Conservation (phyloP, 352 stramenopile genomes). For the Phytopythium sindhum region DNA sequence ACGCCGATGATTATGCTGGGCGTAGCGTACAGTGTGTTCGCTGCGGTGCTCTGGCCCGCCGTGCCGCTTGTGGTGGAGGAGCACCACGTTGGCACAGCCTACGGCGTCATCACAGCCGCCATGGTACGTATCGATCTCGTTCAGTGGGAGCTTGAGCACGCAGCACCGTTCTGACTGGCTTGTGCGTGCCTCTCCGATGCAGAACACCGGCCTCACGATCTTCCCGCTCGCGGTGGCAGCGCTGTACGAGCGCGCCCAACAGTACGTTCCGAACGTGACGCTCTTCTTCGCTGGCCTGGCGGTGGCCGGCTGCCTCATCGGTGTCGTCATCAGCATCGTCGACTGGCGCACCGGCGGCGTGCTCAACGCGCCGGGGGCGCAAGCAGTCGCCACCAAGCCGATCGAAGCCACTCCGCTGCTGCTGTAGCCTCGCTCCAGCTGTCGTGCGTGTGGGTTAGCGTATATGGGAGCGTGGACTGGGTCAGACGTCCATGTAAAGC, state of each 20-base stretch:
- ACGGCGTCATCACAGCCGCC: conserved; percentile 92
- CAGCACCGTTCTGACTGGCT: neutral
- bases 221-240: conserved; percentile 56
- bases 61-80: conserved; percentile 89
- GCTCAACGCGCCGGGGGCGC: neutral
- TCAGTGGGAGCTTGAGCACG: neutral
- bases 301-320: conserved; percentile 28
- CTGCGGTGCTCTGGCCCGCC: conserved; percentile 90
- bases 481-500: too few species aligned
- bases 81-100: conserved; percentile 89
- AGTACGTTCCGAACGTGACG: conserved; percentile 53
- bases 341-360: conserved; percentile 16
- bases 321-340: conserved; percentile 32
- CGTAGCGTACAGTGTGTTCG: conserved; percentile 91
- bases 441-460: neutral
- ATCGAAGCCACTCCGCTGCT: conserved; percentile 7
- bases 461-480: neutral
- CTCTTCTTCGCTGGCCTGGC: conserved; percentile 51
- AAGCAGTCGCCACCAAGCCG: neutral
- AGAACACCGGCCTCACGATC: conserved; percentile 65
- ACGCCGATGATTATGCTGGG: conserved; percentile 89
- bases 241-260: conserved; percentile 32
- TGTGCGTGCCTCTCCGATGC: neutral
- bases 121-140: conserved; percentile 37
- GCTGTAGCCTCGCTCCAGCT: neutral